A percentile compares a stretch with the other conserved stretches of the same genome.
These are phyloP conservation scores for Tilletia walkeri DNA, from an alignment of 1,284 basidiomycete genomes.

Conservation along the genomic window DNA sequence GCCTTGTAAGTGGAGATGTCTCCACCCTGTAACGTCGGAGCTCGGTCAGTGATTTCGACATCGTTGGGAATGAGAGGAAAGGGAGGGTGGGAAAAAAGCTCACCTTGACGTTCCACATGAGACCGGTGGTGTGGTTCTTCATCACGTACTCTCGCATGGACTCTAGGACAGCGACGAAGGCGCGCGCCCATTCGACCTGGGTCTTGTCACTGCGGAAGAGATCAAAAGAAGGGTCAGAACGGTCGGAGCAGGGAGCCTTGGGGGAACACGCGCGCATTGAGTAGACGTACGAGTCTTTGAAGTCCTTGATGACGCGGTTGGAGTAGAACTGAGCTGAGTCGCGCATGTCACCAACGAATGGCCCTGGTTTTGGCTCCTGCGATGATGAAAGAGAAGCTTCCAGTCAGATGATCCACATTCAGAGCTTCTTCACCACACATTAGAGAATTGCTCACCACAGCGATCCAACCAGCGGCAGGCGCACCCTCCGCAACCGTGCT, in stretches of 20 bases:
- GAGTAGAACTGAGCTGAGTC: constrained; percentile 87
- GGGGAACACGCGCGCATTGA: background rate
- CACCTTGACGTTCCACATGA: constrained; percentile 77
- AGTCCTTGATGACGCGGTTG: constrained; percentile 87
- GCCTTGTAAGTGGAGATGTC: constrained; percentile 33
- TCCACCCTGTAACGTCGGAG: constrained; percentile 35
- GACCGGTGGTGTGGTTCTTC: constrained; percentile 81
- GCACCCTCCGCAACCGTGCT: constrained; percentile 78
- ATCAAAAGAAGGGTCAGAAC: background rate
- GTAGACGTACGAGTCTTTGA: constrained; percentile 69
- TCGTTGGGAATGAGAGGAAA: too few species aligned
- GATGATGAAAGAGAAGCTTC: background rate
- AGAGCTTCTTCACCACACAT: too few species aligned
- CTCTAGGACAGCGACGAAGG: constrained; percentile 72
- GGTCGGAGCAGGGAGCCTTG: background rate
- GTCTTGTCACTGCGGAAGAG: constrained; percentile 64
- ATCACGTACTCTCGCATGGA: constrained; percentile 78
- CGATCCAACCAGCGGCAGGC: constrained; percentile 87
- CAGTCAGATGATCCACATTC: background rate
- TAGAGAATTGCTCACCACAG: constrained; percentile 56
- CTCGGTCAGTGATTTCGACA: constrained; percentile 18
- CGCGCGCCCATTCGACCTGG: constrained; percentile 83
- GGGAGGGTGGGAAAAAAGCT: constrained; percentile 45
- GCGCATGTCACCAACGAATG: constrained; percentile 79
- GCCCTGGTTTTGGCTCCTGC: constrained; percentile 71